Base-by-base conservation (phyloP, 148 eudicot genomes). In the Cornus florida region DNA sequence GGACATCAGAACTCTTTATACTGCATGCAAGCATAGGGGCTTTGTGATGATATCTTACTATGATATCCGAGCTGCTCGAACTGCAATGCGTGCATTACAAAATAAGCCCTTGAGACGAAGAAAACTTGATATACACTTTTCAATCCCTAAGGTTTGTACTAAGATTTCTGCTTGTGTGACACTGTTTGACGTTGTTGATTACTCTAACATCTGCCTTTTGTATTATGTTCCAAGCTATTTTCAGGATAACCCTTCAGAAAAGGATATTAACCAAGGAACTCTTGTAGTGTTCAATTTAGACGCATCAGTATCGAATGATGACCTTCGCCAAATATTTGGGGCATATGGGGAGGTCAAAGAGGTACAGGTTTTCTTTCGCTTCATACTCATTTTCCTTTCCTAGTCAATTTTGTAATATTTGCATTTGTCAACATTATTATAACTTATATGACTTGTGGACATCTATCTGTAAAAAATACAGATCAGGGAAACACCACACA, bases 11-110 rank as follows among this genome's bases (percentile, higher is more conserved):
- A 87, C 85, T 67, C 84, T 89, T 64, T 87, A 86, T 75, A 87
- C 91, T 39, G 91, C 91, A 77, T 89, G 91, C 70, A 89, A 89
- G 84, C 91, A 89, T 75, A 84, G 91, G 83, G 91, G 91, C 14
- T 89, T 89, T 78, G 91, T 89, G 84, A 89, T 89, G 91, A 89
- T 89, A 83, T 87, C 91, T 75, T 89, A 89, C 82, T 89, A 89
- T 83, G 91, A 89, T 75, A 89, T 89, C 77, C 87, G 91, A 68
- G 81, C 89, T 73, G 91, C 91, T 86, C 86, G 91, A 79, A 86
- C 86, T 75, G 91, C 91, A 77, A 87, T 89, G 89, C 83, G 88
- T 74, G 88, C 82, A 23, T 75, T 89, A 28, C 91, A 89, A 73
- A 83, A 85, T 68, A 89, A 87, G 79, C 88, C 91, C 57, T 77